phyloP scores from a whole-genome alignment of 2,329 filamentous ascomycete genomes.

The Macrophomina phaseolina region DNA sequence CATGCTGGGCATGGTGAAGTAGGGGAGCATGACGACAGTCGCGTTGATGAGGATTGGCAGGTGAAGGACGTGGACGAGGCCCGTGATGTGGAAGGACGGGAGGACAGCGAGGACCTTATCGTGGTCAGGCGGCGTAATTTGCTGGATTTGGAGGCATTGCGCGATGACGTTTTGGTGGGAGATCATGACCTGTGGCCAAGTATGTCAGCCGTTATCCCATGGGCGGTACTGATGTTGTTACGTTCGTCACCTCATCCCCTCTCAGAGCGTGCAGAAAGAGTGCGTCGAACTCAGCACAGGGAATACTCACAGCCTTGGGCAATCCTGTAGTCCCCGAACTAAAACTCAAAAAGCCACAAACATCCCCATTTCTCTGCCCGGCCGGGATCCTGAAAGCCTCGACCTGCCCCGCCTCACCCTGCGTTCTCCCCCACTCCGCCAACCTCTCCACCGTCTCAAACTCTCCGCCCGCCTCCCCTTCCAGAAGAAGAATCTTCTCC shows the following conservation, averaged over 20 bases:
- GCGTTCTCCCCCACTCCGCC: constrained; percentile 50
- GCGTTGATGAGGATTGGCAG: constrained; percentile 67
- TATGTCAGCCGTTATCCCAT: too few species aligned
- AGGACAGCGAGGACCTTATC: constrained; percentile 63
- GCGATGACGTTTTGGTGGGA: constrained; percentile 61
- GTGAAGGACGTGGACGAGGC: constrained; percentile 67
- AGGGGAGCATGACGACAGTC: constrained; percentile 68
- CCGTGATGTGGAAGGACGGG: constrained; percentile 65
- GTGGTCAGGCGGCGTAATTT: constrained; percentile 57
- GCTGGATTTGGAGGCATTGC: constrained; percentile 65
- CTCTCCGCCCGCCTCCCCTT: constrained; percentile 55
- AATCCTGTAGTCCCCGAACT: constrained; percentile 57
- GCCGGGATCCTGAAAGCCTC: constrained; percentile 56
- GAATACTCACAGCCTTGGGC: constrained; percentile 51
- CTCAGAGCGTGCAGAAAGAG: too few species aligned
- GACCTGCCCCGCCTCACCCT: constrained; percentile 52
- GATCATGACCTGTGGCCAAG: constrained; percentile 53
- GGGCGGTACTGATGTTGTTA: too few species aligned
- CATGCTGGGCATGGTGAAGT: constrained; percentile 67
- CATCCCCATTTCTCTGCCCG: constrained; percentile 62
- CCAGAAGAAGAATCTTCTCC: constrained; percentile 62
- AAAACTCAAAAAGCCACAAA: constrained; percentile 61
- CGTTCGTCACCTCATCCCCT: too few species aligned
- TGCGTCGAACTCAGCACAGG: too few species aligned
- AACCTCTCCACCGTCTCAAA: constrained; percentile 57